Evolutionary conservation across 2,329 filamentous ascomycete genomes (phyloP), one percentile per base, ranked within the genome.

Genomic region (Metarhizium anisopliae): DNA sequence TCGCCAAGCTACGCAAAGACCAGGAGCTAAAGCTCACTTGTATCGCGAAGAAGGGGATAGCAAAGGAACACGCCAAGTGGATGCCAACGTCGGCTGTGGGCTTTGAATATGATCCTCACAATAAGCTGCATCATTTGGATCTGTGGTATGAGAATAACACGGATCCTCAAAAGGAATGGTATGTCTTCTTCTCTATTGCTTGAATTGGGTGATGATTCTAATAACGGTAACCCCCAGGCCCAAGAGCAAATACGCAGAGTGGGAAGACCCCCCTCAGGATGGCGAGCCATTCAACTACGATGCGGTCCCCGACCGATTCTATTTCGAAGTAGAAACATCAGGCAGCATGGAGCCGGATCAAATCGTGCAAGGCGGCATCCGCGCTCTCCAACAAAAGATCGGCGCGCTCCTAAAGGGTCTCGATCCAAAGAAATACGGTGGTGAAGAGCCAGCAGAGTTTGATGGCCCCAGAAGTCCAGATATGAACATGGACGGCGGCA

Each of bases 41-140:
- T 68, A 88, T 96, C 61, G 94, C 93, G 52, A 96, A 96, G 79
- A 97, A 97, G 79, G 94, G 94, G 1, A 97, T 97, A 61, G 92
- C 93, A 42, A 99, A 99, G 78, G 94, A 99, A 71, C 94, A 99
- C 72, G 90, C 94, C 10, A 99, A 99, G 73, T 99, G 94, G 94
- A 89, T 90, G 66, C 92, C 94, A 2, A 93, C 89, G 40, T 82
- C 91, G 45, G 94, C 94, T 3, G 86, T 99, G 45, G 92, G 90
- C 29, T 99, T 99, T 69, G 94, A 99, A 72, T 99, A 99, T 72
- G 94, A 99, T 70, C 94, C 94, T 58, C 89, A 95, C 72, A 99
- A 99, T 76, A 96, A 95, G 74, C 77, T 99, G 61, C 83, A 86
- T 62, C 94, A 99, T 72, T 79, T 94, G 55, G 90, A 95, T 66